phyloP scores from a whole-genome alignment of 2,329 filamentous ascomycete species.

The Aspergillus candidus region DNA sequence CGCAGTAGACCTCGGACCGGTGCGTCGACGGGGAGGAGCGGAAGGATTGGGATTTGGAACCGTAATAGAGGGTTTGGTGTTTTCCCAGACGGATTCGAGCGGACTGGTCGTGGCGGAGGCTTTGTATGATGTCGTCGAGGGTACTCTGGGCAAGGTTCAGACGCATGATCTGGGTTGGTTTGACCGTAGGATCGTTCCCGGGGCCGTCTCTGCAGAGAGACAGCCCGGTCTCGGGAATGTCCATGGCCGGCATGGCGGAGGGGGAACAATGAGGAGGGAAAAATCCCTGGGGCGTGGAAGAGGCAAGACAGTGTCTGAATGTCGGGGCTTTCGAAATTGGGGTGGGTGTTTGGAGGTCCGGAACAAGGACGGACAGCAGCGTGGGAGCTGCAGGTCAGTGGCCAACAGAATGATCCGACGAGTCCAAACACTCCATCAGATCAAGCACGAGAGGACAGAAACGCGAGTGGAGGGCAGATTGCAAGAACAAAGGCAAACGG shows the following conservation, averaged over 20 bases:
- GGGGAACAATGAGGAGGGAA: conserved; percentile 5
- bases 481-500: conserved; percentile 15
- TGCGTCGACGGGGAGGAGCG: conserved; percentile 49
- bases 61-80: conserved; percentile 51
- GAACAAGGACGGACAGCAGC: conserved; percentile 29
- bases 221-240: conserved; percentile 36
- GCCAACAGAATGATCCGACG: conserved; percentile 29
- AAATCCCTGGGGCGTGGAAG: conserved; percentile 1
- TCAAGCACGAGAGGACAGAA: conserved; percentile 16
- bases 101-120: conserved; percentile 37
- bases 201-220: conserved; percentile 33
- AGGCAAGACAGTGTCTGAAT: background rate
- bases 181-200: conserved; percentile 23
- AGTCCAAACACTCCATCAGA: conserved; percentile 27
- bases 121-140: conserved; percentile 42
- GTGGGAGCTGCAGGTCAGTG: conserved; percentile 35
- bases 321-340: conserved; percentile 11
- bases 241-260: conserved; percentile 28
- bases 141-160: conserved; percentile 41
- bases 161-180: conserved; percentile 42
- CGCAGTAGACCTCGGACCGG: conserved; percentile 53
- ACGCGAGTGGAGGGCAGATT: conserved; percentile 10
- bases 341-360: conserved; percentile 12
- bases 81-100: conserved; percentile 44
- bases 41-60: conserved; percentile 51